Evolutionary conservation across 2,329 filamentous ascomycete species (phyloP).

Genomic region (Plenodomus biglobosus): DNA sequence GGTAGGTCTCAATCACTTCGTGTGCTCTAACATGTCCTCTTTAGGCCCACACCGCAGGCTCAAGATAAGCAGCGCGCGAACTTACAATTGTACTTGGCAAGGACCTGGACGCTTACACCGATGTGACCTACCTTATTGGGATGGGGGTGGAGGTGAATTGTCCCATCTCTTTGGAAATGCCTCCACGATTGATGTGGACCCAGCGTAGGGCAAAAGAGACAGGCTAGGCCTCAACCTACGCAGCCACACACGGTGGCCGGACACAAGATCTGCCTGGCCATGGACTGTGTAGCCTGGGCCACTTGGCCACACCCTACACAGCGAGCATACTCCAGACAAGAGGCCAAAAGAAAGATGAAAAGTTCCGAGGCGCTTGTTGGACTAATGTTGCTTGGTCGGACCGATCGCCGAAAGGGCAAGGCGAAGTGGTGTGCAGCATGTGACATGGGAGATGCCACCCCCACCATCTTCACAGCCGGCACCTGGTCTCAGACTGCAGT

Average conservation of each 20-base stretch:
- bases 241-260: background rate
- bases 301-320: background rate
- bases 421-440: slow-evolving; percentile 6
- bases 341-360: background rate
- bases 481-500: background rate
- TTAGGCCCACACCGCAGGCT: background rate
- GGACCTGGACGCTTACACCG: background rate
- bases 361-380: background rate
- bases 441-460: slow-evolving; percentile 23
- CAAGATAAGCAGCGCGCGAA: background rate
- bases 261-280: background rate
- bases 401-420: slow-evolving; percentile 7
- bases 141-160: background rate
- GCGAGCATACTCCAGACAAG: background rate
- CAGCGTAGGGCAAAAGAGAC: background rate
- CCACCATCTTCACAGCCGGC: background rate
- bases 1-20: background rate
- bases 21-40: background rate
- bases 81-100: background rate
- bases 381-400: slow-evolving; percentile 7
- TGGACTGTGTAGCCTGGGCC: background rate
- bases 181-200: background rate
- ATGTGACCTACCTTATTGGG: slow-evolving; percentile 1
- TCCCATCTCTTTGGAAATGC: background rate
- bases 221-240: background rate